Evolutionary conservation across 352 stramenopile genomes (phyloP).

Genomic region (Phytophthora ramorum): DNA sequence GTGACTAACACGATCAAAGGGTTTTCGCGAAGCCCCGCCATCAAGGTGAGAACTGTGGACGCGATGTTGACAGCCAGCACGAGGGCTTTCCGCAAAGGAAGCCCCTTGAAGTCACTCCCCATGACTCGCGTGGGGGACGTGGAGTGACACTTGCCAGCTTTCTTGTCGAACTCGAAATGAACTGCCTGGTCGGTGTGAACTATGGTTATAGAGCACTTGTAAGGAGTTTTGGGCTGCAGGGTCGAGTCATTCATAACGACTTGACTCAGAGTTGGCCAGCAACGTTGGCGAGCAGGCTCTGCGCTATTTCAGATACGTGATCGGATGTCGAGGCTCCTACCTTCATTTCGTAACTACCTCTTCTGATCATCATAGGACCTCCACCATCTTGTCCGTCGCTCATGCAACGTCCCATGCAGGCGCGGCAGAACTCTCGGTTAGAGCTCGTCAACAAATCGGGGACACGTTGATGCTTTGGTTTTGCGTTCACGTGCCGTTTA

Average conservation of each 20-base stretch:
- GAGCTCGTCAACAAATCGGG: too few species aligned
- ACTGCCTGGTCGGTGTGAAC: not conserved
- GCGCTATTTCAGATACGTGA: too few species aligned
- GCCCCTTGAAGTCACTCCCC: constrained; percentile 10
- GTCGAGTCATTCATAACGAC: not conserved
- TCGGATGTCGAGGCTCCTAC: too few species aligned
- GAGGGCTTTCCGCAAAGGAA: constrained; percentile 29
- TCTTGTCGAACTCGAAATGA: constrained; percentile 19
- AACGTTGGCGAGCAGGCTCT: too few species aligned
- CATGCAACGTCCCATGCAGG: too few species aligned
- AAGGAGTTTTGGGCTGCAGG: not conserved
- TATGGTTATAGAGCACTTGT: not conserved
- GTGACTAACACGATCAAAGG: constrained; percentile 51
- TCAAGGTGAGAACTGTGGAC: constrained; percentile 55
- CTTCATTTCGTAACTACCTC: too few species aligned
- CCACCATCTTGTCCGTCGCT: too few species aligned
- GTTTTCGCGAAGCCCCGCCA: constrained; percentile 65
- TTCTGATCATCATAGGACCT: too few species aligned
- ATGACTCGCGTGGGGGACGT: constrained; percentile 7
- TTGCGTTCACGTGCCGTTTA: too few species aligned
- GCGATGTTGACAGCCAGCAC: constrained; percentile 50
- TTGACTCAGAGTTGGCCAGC: not conserved
- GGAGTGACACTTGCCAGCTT: not conserved
- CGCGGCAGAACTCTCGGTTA: too few species aligned
- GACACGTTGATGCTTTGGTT: too few species aligned